These are phyloP conservation scores for Aspergillus fijiensis DNA, from an alignment of 2,329 filamentous ascomycete genomes.

Conservation along the genomic window DNA sequence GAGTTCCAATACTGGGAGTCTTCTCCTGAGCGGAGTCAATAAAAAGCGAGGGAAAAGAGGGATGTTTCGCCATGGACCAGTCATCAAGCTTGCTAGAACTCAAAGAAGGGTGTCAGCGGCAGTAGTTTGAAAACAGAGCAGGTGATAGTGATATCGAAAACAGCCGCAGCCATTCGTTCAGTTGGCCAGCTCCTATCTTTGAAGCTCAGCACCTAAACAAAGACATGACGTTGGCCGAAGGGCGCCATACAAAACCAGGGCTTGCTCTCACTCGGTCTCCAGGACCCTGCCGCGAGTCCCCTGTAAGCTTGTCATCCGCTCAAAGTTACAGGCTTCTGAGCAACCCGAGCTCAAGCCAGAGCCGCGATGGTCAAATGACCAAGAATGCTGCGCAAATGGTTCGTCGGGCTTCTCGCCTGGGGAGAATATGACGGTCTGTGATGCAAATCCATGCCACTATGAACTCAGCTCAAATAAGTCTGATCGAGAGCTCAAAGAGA, in stretches of 20 bases:
- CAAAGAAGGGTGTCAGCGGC: not conserved
- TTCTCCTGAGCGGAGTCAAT: not conserved
- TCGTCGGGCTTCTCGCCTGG: not conserved
- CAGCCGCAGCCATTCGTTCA: not conserved
- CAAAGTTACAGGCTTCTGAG: not conserved
- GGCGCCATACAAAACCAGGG: not conserved
- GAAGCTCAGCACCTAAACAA: not conserved
- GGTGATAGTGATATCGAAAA: not conserved
- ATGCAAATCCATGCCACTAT: not conserved
- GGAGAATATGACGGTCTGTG: too few species aligned
- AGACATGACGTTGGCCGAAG: not conserved
- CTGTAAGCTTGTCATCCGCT: not conserved
- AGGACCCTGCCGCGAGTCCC: not conserved
- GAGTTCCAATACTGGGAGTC: not conserved
- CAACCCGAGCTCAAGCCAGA: not conserved
- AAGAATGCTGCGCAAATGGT: not conserved
- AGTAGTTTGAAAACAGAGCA: not conserved
- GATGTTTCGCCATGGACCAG: too few species aligned
- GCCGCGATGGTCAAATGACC: not conserved
- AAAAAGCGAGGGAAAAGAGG: not conserved
- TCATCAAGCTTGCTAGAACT: too few species aligned
- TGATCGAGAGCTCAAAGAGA: not conserved
- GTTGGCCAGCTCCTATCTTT: not conserved
- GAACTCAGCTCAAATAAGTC: not conserved
- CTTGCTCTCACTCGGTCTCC: not conserved